phyloP scores from a whole-genome alignment of 202 grass and related monocot species.

The Panicum virgatum region DNA sequence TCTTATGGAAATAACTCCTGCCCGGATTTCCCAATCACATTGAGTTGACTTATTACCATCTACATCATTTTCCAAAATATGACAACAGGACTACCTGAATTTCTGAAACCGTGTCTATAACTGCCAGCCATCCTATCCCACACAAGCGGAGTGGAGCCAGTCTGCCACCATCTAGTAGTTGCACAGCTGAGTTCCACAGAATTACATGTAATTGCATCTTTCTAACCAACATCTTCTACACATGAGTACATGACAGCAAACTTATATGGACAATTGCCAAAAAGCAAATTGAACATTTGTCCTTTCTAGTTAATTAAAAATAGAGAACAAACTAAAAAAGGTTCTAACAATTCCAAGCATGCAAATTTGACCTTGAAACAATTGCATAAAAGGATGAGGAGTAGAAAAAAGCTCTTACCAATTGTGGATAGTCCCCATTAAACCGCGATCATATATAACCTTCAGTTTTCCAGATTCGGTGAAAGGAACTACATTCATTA shows the following conservation, averaged over 20 bases:
- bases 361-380: constrained; percentile 22
- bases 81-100: neutral
- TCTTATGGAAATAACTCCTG: neutral
- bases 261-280: neutral
- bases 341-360: neutral
- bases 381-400: constrained; percentile 7
- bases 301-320: neutral
- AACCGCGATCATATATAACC: constrained; percentile 76
- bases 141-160: neutral
- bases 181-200: neutral
- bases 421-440: constrained; percentile 68
- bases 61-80: constrained; percentile 1
- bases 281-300: neutral
- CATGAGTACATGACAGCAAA: neutral
- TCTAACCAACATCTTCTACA: neutral
- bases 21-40: neutral
- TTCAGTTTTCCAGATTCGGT: constrained; percentile 68
- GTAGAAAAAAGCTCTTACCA: constrained; percentile 46
- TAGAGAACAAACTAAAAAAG: neutral
- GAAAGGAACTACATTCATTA: constrained; percentile 74
- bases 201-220: neutral
- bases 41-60: neutral
- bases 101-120: neutral
- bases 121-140: neutral
- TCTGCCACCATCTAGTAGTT: neutral